Conservation (phyloP, 2,329 filamentous ascomycete species). For the Botryotinia globosa region DNA sequence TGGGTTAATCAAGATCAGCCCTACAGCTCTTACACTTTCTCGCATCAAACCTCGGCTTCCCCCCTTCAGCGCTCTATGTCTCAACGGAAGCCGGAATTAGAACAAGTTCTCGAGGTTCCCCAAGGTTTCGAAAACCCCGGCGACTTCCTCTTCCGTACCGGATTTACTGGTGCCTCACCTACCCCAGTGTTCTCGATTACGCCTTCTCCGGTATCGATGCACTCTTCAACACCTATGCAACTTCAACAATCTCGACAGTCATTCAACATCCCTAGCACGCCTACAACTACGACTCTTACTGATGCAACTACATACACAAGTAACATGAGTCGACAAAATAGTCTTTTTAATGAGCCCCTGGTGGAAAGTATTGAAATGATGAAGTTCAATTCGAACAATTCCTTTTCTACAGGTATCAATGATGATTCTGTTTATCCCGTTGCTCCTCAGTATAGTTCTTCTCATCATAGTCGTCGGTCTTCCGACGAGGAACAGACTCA, state of each 20-base stretch:
- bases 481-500: slow-evolving; percentile 38
- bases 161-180: slow-evolving; percentile 13
- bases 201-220: slow-evolving; percentile 19
- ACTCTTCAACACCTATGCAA: slow-evolving; percentile 18
- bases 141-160: slow-evolving; percentile 32
- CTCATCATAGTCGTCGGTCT: slow-evolving; percentile 33
- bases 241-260: slow-evolving; percentile 25
- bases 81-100: slow-evolving; percentile 30
- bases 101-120: slow-evolving; percentile 35
- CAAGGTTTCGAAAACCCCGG: slow-evolving; percentile 31
- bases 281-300: slow-evolving; percentile 35
- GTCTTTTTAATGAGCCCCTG: slow-evolving; percentile 36
- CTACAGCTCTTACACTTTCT: slow-evolving; percentile 31
- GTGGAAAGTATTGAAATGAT: slow-evolving; percentile 39
- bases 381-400: slow-evolving; percentile 37
- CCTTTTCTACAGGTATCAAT: slow-evolving; percentile 33
- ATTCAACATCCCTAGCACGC: slow-evolving; percentile 36
- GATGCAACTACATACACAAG: slow-evolving; percentile 36
- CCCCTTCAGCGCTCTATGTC: slow-evolving; percentile 27
- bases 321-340: slow-evolving; percentile 39
- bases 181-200: slow-evolving; percentile 29
- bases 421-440: slow-evolving; percentile 36
- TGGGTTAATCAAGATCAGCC: slow-evolving; percentile 35
- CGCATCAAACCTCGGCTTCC: slow-evolving; percentile 25
- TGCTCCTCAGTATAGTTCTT: slow-evolving; percentile 30